Evolutionary conservation across 2,329 filamentous ascomycete species (phyloP).

Genomic region (Diaporthe eres): DNA sequence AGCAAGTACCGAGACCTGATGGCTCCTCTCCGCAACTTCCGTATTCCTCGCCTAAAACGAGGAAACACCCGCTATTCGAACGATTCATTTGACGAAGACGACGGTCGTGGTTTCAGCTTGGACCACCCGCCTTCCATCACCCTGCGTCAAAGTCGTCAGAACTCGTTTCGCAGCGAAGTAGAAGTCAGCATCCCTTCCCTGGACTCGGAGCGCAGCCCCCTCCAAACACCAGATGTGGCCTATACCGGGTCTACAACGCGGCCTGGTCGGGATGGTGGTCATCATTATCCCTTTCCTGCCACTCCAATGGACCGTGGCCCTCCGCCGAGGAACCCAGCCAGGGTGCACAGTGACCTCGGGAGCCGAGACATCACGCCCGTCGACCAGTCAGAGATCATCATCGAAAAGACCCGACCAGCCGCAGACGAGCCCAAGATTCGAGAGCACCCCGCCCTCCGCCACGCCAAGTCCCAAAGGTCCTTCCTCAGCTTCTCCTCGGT

Average conservation of each 20-base stretch:
- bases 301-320: slow-evolving; percentile 21
- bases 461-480: slow-evolving; percentile 37
- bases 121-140: slow-evolving; percentile 40
- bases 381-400: slow-evolving; percentile 19
- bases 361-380: slow-evolving; percentile 23
- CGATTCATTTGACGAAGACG: slow-evolving; percentile 46
- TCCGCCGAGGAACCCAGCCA: slow-evolving; percentile 34
- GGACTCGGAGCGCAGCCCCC: slow-evolving; percentile 43
- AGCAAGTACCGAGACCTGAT: slow-evolving; percentile 36
- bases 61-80: slow-evolving; percentile 46
- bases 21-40: slow-evolving; percentile 39
- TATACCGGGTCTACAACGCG: slow-evolving; percentile 38
- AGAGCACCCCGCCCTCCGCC: slow-evolving; percentile 35
- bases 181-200: slow-evolving; percentile 49
- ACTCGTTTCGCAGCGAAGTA: slow-evolving; percentile 49
- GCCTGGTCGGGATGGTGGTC: too few relatives aligned
- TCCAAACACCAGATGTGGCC: slow-evolving; percentile 45
- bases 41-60: slow-evolving; percentile 33
- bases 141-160: slow-evolving; percentile 43
- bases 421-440: slow-evolving; percentile 10
- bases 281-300: not conserved
- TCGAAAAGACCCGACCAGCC: slow-evolving; percentile 20
- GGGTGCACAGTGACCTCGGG: slow-evolving; percentile 6
- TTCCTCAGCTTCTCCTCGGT: slow-evolving; percentile 37
- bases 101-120: slow-evolving; percentile 39